Evolutionary conservation across 31 red algal species (phyloP).

Genomic region (Odonthalia washingtoniensis): DNA sequence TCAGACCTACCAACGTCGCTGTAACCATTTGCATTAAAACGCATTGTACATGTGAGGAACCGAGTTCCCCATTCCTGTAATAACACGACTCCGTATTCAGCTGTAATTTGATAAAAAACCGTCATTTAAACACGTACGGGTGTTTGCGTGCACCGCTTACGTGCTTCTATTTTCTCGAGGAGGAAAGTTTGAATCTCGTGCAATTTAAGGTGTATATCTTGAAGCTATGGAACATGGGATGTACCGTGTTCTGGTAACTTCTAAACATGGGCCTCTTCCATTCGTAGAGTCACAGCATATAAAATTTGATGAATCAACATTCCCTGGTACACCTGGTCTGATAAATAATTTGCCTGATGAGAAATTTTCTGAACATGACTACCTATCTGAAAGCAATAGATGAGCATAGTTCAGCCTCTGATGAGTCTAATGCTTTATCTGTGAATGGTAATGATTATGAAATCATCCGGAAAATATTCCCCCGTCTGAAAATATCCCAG

Average conservation of each 20-base stretch:
- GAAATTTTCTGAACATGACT: conserved; percentile 8
- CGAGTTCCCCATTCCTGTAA: conserved; percentile 3
- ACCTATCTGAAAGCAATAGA: background rate
- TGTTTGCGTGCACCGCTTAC: conserved; percentile 16
- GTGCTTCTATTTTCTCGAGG: background rate
- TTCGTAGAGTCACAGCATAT: conserved; percentile 5
- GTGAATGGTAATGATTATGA: background rate
- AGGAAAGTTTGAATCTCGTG: conserved; percentile 41
- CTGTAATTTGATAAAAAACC: conserved; percentile 7
- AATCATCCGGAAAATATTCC: background rate
- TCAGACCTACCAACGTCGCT: background rate
- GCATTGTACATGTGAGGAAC: background rate
- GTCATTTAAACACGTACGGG: background rate
- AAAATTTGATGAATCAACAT: conserved; percentile 38
- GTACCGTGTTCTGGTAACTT: conserved; percentile 13
- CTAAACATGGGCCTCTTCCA: background rate
- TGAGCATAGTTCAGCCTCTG: background rate
- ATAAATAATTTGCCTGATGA: conserved; percentile 15
- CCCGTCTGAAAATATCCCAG: background rate
- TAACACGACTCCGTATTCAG: background rate
- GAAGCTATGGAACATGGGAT: conserved; percentile 33
- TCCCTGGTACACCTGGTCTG: conserved; percentile 11
- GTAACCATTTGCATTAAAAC: conserved; percentile 9
- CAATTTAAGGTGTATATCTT: conserved; percentile 39
- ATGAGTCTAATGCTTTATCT: background rate